Base-by-base conservation (phyloP, 129 eudicot species). In the Kitagawia praeruptora region DNA sequence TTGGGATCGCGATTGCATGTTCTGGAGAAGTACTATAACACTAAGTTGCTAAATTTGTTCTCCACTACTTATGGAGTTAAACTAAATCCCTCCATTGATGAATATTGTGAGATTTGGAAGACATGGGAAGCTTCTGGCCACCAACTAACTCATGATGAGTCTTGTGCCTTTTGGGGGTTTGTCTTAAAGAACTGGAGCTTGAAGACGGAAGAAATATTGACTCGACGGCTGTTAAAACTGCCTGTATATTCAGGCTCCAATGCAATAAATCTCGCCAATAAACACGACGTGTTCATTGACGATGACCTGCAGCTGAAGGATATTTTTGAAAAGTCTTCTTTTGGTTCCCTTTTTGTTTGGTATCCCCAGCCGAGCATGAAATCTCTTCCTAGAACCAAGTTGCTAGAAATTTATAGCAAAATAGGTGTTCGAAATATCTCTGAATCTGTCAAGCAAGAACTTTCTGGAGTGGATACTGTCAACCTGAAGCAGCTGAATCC, bases 141-240 rank as follows among this genome's bases (percentile, higher is more conserved):
- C n/a, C 8, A 21, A 37, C 18, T 83, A 39, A 78, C 95, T 2
- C 47, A 80, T 31, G 40, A n/a, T 1, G 90, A 88, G 66, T 84
- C 88, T 28, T 81, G 85, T 74, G 87, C 95, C 7, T 90, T 88
- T 58, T 90, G 90, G 90, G 81, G 76, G 38, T 85, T 80, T 77
- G 86, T 86, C 11, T 77, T 83, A 8, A 70, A 49, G 81, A 79
- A 84, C 13, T 84, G 80, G 87, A 80, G 81, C 54, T 2, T 49
- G 44, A 53, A 3, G 40, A 81, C 82, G 0, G 87, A 83, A 73
- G 72, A 76, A 27, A 34, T 39, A 3, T 75, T 88, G 63, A 40
- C 63, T 2, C 75, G 79, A 13, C 77, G 25, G 51, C 48, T 90
- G 80, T 15, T 8, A 31, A 85, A 87, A 79, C 75, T 90, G 53